Percentiles rank a stretch among this genome's conserved stretches.
These are phyloP conservation scores for Chlorella sp. DNA, from an alignment of 139 green algal species.

Conservation along the genomic window DNA sequence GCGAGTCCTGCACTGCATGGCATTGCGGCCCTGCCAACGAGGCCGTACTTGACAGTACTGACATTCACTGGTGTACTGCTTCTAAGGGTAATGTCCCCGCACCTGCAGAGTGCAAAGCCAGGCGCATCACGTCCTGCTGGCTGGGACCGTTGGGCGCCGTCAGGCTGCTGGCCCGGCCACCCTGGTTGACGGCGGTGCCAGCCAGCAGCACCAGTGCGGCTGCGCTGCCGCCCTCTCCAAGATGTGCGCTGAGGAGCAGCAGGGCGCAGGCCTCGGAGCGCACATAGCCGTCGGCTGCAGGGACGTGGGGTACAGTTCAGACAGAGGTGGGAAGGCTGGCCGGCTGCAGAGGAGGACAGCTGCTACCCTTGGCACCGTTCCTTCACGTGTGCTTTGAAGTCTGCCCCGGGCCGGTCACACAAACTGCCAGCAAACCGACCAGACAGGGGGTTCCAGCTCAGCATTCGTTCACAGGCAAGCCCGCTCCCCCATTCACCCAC, in stretches of 20 bases:
- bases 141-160: conserved; percentile 63
- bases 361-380: too few species aligned
- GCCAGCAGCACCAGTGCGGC: conserved; percentile 27
- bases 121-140: conserved; percentile 65
- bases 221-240: not conserved
- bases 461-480: not conserved
- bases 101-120: conserved; percentile 61
- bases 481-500: not conserved
- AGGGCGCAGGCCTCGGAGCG: conserved; percentile 50
- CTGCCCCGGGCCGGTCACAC: too few species aligned
- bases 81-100: too few species aligned
- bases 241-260: conserved; percentile 20
- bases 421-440: too few species aligned
- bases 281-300: conserved; percentile 65
- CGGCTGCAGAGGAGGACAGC: too few species aligned
- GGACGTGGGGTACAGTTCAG: not conserved
- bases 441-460: too few species aligned
- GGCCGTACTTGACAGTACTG: too few species aligned
- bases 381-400: too few species aligned
- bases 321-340: too few species aligned
- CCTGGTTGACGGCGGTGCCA: conserved; percentile 56
- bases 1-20: too few species aligned
- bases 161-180: conserved; percentile 56
- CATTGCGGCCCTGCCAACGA: too few species aligned
- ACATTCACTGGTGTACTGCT: too few species aligned